Evolutionary conservation across 805 yeast species (phyloP), one percentile per base, ranked within the genome.

Genomic region (Saccharomycopsis sp.): DNA sequence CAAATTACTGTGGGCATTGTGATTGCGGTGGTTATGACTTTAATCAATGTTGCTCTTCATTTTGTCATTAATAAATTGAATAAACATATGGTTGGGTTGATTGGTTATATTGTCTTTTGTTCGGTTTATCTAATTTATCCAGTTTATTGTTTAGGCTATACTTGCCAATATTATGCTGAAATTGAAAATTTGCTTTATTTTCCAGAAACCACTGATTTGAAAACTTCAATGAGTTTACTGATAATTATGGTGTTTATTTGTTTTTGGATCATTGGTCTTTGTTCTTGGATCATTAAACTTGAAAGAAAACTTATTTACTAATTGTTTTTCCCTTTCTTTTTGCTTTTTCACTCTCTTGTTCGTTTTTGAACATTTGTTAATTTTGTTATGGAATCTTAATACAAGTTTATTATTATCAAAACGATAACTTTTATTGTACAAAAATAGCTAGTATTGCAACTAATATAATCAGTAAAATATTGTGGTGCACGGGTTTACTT

Each of bases 151-250:
- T 18, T 40, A 9, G n/a, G 10, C 4, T 18, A 13, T 4, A 31
- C 37, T 8, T 28, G 26, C 9, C 40, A 31, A 15, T 6, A 27
- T 13, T 41, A 37, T 33, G 37, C 28, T 10, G 28, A 23, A 4
- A 21, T 41, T 15, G 45, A 41, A 30, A 41, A 36, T 20, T 4
- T 4, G 10, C 28, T 37, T 15, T 28, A 15, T 6, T 33, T 29
- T n/a, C 41, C 45, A n/a, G 45, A 37, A 31, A 32, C 37, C 9
- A 29, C 40, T 13, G 25, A 37, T 15, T 37, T 41, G 34, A 41
- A 37, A 19, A 41, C 32, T 23, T 31, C 41, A 5, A 37, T 41
- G 45, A 25, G 45, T 17, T 21, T 41, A 12, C 21, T 34, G 13
- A 38, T 37, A 14, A 20, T 41, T 4, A 5, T 41, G 26, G n/a